Evolutionary conservation across 2,329 filamentous ascomycete genomes (phyloP).

Genomic region (Verticillium nonalfalfae): DNA sequence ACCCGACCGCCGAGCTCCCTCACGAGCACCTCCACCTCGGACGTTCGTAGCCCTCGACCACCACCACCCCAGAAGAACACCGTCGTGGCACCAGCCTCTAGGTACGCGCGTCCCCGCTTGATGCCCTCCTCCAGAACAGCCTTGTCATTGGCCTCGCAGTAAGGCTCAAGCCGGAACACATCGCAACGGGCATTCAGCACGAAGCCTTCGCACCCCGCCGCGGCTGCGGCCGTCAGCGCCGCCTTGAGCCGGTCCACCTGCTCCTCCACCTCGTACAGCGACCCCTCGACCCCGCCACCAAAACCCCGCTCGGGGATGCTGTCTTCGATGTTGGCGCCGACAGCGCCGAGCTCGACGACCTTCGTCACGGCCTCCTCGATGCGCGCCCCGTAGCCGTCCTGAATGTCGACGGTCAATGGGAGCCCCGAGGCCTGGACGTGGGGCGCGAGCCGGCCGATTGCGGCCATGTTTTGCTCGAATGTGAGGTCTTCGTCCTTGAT

Average conservation of each 20-base stretch:
- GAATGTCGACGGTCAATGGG: constrained; percentile 51
- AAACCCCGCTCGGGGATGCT: constrained; percentile 27
- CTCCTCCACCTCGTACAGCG: constrained; percentile 30
- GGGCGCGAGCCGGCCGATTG: constrained; percentile 35
- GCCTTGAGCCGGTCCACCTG: constrained; percentile 40
- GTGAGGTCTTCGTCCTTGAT: constrained; percentile 41
- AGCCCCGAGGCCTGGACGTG: constrained; percentile 31
- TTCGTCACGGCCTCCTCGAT: constrained; percentile 36
- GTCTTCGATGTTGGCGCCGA: constrained; percentile 56
- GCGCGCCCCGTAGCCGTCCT: constrained; percentile 50
- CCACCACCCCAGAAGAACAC: constrained; percentile 55
- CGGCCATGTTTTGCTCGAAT: constrained; percentile 42
- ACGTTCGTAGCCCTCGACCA: constrained; percentile 31
- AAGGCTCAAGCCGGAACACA: constrained; percentile 31
- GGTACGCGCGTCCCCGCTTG: constrained; percentile 46
- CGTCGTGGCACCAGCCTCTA: constrained; percentile 51
- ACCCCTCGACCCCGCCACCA: constrained; percentile 19
- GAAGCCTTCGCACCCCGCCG: constrained; percentile 46
- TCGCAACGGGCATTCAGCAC: constrained; percentile 54
- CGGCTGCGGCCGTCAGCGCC: constrained; percentile 33
- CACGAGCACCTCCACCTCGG: constrained; percentile 40
- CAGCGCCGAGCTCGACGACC: constrained; percentile 43
- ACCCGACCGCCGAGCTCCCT: constrained; percentile 41
- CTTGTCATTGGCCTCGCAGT: constrained; percentile 20
- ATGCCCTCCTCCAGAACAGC: constrained; percentile 40